phyloP scores from a whole-genome alignment of 352 stramenopile genomes.

The Plasmopara halstedii region DNA sequence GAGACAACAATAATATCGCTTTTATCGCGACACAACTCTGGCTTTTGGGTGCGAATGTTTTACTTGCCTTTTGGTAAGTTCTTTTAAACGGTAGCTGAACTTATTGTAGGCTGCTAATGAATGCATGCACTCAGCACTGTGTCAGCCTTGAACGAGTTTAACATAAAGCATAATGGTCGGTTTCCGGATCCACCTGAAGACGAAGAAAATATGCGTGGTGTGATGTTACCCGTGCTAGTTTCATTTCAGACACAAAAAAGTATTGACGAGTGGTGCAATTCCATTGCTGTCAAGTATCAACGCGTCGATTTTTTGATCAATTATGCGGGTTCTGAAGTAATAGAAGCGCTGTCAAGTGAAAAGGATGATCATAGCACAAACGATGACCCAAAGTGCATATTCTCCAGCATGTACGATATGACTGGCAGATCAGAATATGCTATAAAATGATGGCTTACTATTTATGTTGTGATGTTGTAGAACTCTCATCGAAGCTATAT shows the following conservation, averaged over 20 bases:
- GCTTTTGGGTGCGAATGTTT: constrained; percentile 53
- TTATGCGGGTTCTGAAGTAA: constrained; percentile 28
- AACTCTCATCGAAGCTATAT: constrained; percentile 16
- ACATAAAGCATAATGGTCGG: constrained; percentile 41
- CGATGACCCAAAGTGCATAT: constrained; percentile 5
- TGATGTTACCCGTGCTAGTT: constrained; percentile 49
- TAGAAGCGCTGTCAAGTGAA: constrained; percentile 3
- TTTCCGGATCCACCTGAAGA: constrained; percentile 31
- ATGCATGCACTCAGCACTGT: constrained; percentile 20
- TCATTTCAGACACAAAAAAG: constrained; percentile 38
- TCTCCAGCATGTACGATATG: constrained; percentile 15
- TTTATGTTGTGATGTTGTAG: constrained; percentile 8
- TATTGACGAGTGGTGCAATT: constrained; percentile 51
- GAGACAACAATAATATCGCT: constrained; percentile 39
- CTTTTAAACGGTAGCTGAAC: background rate
- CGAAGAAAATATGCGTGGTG: constrained; percentile 32
- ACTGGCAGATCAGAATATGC: background rate
- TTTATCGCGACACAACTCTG: constrained; percentile 52
- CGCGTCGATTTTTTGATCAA: constrained; percentile 67
- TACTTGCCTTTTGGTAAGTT: constrained; percentile 58
- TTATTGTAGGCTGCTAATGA: background rate
- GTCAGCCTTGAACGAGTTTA: constrained; percentile 41
- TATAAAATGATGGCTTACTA: constrained; percentile 3
- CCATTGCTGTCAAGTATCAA: constrained; percentile 47
- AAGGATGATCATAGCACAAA: constrained; percentile 3